phyloP scores from a whole-genome alignment of 1,284 basidiomycete species.

The Ustilago hordei region DNA sequence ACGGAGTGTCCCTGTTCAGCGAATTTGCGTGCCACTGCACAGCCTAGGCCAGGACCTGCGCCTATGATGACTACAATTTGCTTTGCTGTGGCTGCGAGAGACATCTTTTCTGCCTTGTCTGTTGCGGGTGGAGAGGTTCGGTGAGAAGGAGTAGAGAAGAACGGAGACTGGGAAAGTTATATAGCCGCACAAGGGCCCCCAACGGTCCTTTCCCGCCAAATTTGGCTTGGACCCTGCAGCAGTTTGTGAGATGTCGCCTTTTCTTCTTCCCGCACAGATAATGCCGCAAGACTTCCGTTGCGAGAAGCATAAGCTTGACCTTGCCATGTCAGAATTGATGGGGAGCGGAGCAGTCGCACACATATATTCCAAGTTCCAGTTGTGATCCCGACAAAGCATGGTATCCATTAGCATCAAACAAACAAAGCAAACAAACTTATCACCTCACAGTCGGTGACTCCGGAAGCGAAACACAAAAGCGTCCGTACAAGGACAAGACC shows the following conservation, averaged over 20 bases:
- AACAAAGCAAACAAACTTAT: not conserved
- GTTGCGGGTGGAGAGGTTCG: not conserved
- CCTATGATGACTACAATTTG: conserved; percentile 45
- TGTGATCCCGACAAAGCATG: not conserved
- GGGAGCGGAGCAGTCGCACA: not conserved
- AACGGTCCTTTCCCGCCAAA: conserved; percentile 3
- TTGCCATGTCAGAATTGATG: not conserved
- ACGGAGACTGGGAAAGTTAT: not conserved
- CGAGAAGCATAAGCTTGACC: not conserved
- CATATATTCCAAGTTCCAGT: not conserved
- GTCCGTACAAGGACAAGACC: conserved; percentile 49
- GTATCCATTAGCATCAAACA: not conserved
- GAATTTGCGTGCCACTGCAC: conserved; percentile 40
- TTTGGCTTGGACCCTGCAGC: conserved; percentile 19
- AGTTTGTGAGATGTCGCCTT: not conserved
- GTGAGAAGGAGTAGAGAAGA: not conserved
- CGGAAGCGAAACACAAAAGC: conserved; percentile 42
- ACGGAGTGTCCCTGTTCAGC: conserved; percentile 46
- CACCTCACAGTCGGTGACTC: conserved; percentile 29
- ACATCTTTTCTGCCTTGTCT: conserved; percentile 3
- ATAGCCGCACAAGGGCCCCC: conserved; percentile 11
- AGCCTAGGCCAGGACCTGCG: conserved; percentile 42
- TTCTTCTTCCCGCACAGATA: conserved; percentile 13
- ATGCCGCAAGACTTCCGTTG: conserved; percentile 4
- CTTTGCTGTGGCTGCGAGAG: conserved; percentile 28